Base-by-base conservation (phyloP, 352 stramenopile genomes). In the Pythium utonaiense region DNA sequence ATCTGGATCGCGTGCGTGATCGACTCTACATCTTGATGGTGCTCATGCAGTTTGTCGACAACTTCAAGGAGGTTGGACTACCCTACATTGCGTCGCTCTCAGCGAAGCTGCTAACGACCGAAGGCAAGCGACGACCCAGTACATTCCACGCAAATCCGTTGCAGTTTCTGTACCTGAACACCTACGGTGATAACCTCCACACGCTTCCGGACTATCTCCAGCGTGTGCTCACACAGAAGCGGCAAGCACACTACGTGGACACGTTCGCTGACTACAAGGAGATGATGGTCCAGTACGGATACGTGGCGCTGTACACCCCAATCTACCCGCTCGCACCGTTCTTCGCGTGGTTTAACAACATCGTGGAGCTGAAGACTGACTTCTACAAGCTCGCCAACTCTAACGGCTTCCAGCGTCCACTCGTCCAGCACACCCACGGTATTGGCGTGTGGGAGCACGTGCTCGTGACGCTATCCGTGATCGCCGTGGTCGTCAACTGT, bases 401-500 rank as follows among this genome's bases (percentile, higher is more conserved):
- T 48, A 82, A 94, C 57, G 88, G 77, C 53, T 90, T 94, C 62
- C 83, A 95, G 41, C 77, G 93, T 17, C 91, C 93, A 7, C 69
- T 97, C 31, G 81, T 88, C 3, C 73, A 95, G 66, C 93, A 97
- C 66, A 88, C 91, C 21, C 86, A 88, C 36, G 93, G 91, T n/a
- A 93, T 96, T 62, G 89, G 86, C 31, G 86, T 97, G 24, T 98
- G 93, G 93, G 88, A 96, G 55, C 84, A 93, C 53, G 85, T 98
- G 53, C 77, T 98, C 33, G 90, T 97, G 64, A 89, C 93, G 63
- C 89, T 97, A 22, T 95, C 91, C 1, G 84, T 97, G 0, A 82
- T 97, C 70, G 92, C 90, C 10, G 86, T 98, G 48, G 70, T 98
- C 21, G 92, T 96, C 52, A 98, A 98, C 73, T 97, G 91, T 57